A percentile compares a stretch with the other conserved stretches of the same genome.
Conservation (phyloP, 768 basidiomycete species). For the Tylopilus sp. region DNA sequence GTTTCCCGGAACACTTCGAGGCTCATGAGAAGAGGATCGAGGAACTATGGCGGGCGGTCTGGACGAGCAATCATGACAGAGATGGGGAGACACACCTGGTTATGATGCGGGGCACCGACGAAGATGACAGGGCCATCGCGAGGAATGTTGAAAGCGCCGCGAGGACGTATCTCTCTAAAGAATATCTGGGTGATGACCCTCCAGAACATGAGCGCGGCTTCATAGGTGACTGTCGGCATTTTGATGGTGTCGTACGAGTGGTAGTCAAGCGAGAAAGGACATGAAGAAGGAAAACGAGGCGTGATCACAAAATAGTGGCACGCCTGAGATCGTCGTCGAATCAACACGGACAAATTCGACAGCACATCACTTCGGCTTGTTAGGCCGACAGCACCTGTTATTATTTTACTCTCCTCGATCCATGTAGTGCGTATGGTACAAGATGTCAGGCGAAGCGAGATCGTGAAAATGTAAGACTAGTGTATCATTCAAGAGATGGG, state of each 20-base stretch:
- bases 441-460: conserved; percentile 16
- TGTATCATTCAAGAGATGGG: conserved; percentile 19
- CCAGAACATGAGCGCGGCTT: conserved; percentile 83
- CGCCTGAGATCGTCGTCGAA: neutral
- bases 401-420: conserved; percentile 22
- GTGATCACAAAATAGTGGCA: neutral
- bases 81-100: conserved; percentile 56
- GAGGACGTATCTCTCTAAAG: conserved; percentile 91
- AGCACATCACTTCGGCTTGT: neutral
- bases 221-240: conserved; percentile 46
- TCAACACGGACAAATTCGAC: conserved; percentile 29
- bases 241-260: conserved; percentile 7
- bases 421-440: conserved; percentile 28
- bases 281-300: conserved; percentile 6
- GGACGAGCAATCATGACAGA: conserved; percentile 7
- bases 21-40: conserved; percentile 83
- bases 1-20: conserved; percentile 86
- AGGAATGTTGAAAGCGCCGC: conserved; percentile 94
- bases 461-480: conserved; percentile 8
- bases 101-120: conserved; percentile 89
- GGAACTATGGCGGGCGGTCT: conserved; percentile 58
- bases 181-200: conserved; percentile 85
- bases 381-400: too few species aligned
- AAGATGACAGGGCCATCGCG: conserved; percentile 88
- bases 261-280: conserved; percentile 6